These are phyloP conservation scores for Hemileccinum rubropunctum DNA, from an alignment of 768 basidiomycete genomes.

Conservation along the genomic window DNA sequence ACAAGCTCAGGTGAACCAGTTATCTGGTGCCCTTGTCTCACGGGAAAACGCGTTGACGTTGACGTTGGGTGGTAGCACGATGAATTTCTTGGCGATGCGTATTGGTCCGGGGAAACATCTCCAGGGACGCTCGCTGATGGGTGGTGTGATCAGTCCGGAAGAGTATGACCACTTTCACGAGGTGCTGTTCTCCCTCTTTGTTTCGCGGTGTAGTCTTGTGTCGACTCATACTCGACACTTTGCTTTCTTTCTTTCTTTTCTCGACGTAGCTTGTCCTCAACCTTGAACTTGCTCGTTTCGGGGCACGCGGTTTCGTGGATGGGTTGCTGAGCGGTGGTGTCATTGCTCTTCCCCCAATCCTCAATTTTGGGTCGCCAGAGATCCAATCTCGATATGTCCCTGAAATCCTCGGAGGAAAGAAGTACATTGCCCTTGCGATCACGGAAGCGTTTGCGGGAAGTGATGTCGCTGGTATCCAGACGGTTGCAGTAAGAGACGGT, in stretches of 20 bases:
- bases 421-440: slow-evolving; percentile 87
- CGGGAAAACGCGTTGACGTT: not conserved
- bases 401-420: slow-evolving; percentile 72
- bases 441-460: slow-evolving; percentile 92
- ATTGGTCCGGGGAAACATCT: slow-evolving; percentile 83
- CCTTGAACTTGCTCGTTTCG: slow-evolving; percentile 79
- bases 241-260: too few species aligned
- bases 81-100: slow-evolving; percentile 63
- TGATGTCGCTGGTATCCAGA: slow-evolving; percentile 82
- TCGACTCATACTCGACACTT: not conserved
- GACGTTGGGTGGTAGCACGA: slow-evolving; percentile 43
- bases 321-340: slow-evolving; percentile 79
- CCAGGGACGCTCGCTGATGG: slow-evolving; percentile 75
- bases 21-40: too few species aligned
- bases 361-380: slow-evolving; percentile 83
- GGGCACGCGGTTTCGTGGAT: slow-evolving; percentile 84
- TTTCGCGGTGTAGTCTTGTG: not conserved
- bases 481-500: slow-evolving; percentile 81
- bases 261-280: slow-evolving; percentile 64
- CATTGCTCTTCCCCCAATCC: slow-evolving; percentile 85
- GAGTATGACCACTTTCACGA: slow-evolving; percentile 96
- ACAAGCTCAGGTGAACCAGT: slow-evolving; percentile 70
- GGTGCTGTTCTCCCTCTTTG: slow-evolving; percentile 35
- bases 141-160: slow-evolving; percentile 77
- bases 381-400: slow-evolving; percentile 69